Conservation (phyloP, 1,284 basidiomycete species). For the Coriolopsis trogii region DNA sequence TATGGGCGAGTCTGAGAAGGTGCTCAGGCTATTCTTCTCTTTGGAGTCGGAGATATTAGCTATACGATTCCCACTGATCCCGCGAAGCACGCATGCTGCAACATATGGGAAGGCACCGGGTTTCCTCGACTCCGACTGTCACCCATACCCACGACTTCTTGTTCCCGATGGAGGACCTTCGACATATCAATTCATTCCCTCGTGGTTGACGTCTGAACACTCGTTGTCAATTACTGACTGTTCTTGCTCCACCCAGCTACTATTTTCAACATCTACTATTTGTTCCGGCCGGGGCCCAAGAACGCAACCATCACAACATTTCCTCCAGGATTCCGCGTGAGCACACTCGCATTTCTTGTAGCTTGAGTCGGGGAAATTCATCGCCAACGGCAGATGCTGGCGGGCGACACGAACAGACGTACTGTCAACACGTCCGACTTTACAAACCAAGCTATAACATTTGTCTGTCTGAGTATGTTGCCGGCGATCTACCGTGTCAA, state of each 20-base stretch:
- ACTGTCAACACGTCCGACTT: slow-evolving; percentile 38
- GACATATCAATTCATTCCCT: too few relatives aligned
- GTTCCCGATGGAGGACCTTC: too few relatives aligned
- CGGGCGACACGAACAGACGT: slow-evolving; percentile 31
- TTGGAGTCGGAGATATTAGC: too few relatives aligned
- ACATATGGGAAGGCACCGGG: too few relatives aligned
- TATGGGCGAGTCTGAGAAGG: too few relatives aligned
- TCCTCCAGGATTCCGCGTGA: slow-evolving; percentile 30
- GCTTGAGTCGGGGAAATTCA: not conserved
- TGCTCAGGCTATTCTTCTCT: too few relatives aligned
- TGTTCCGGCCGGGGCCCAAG: slow-evolving; percentile 18
- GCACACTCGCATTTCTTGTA: not conserved
- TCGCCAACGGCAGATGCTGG: slow-evolving; percentile 1
- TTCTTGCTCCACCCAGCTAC: slow-evolving; percentile 3
- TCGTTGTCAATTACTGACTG: not conserved
- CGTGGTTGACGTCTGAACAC: too few relatives aligned
- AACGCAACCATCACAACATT: slow-evolving; percentile 25
- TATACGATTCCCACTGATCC: too few relatives aligned
- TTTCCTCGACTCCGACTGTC: too few relatives aligned
- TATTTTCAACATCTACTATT: slow-evolving; percentile 31
- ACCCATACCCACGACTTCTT: too few relatives aligned
- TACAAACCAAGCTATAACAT: slow-evolving; percentile 44
- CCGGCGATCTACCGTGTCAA: not conserved
- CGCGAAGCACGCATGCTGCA: too few relatives aligned
- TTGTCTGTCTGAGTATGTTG: slow-evolving; percentile 40